Evolutionary conservation across 2,329 filamentous ascomycete genomes (phyloP).

Genomic region (Nigrograna mackinnonii): DNA sequence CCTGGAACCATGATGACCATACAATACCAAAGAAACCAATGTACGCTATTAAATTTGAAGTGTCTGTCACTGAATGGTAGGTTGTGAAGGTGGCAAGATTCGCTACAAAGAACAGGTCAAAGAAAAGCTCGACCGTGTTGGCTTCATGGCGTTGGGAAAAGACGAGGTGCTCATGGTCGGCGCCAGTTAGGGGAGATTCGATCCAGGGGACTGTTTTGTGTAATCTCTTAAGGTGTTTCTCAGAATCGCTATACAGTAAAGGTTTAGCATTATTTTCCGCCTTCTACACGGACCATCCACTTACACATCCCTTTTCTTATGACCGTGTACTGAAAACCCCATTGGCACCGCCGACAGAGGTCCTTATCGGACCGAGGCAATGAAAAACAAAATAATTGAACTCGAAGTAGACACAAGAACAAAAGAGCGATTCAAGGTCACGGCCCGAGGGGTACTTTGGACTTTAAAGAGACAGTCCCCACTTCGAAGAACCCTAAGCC

Average conservation of each 20-base stretch:
- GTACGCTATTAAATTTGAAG: slow-evolving; percentile 35
- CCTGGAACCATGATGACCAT: slow-evolving; percentile 43
- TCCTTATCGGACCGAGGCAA: no score
- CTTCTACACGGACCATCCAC: slow-evolving; percentile 2
- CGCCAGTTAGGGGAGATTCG: slow-evolving; percentile 38
- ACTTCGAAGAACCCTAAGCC: no score
- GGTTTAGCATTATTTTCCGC: neutral
- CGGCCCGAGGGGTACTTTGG: no score
- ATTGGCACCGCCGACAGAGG: no score
- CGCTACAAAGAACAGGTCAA: slow-evolving; percentile 38
- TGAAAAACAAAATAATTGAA: no score
- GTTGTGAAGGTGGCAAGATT: slow-evolving; percentile 44
- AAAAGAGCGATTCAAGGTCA: no score
- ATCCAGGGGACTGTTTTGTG: slow-evolving; percentile 38
- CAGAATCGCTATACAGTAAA: slow-evolving; percentile 22
- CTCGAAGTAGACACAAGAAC: no score
- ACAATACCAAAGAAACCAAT: slow-evolving; percentile 43
- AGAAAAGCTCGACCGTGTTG: slow-evolving; percentile 43
- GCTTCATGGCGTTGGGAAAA: slow-evolving; percentile 44
- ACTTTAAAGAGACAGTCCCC: no score
- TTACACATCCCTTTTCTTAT: slow-evolving; percentile 31
- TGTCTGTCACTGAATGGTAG: slow-evolving; percentile 42
- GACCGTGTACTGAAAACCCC: slow-evolving; percentile 35
- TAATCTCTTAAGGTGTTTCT: slow-evolving; percentile 37
- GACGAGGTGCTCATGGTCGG: slow-evolving; percentile 37